phyloP scores from a whole-genome alignment of 306 rosid genomes.

The Pterocarpus macrocarpus region DNA sequence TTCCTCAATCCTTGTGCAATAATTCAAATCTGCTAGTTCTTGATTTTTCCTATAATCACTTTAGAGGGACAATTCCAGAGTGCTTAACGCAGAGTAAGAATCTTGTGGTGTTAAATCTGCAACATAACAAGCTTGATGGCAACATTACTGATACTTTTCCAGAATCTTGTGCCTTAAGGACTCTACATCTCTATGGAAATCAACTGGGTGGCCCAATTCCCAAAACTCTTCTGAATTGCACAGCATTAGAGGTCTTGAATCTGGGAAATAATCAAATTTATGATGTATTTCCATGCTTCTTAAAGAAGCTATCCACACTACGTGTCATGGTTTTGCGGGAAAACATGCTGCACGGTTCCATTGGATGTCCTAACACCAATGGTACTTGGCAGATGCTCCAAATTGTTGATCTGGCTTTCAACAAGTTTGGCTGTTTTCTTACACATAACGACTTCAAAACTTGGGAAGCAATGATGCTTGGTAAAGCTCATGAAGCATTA shows the following conservation, averaged over 20 bases:
- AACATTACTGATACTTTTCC: constrained; percentile 42
- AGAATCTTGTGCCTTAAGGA: constrained; percentile 17
- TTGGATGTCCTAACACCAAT: constrained; percentile 36
- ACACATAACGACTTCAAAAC: constrained; percentile 24
- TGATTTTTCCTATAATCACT: constrained; percentile 47
- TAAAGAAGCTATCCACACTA: constrained; percentile 38
- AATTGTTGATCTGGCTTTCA: constrained; percentile 57
- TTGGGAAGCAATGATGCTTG: constrained; percentile 52
- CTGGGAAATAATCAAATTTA: constrained; percentile 45
- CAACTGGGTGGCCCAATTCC: constrained; percentile 44
- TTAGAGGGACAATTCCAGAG: constrained; percentile 39
- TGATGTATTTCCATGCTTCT: constrained; percentile 44
- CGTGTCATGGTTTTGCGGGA: constrained; percentile 50
- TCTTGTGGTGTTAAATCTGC: constrained; percentile 40
- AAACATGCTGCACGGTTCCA: constrained; percentile 42
- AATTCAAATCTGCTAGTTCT: constrained; percentile 37
- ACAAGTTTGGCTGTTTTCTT: constrained; percentile 51
- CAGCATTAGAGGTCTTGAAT: constrained; percentile 44
- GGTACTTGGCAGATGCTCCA: constrained; percentile 50
- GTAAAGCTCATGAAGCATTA: neutral
- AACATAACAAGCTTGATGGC: constrained; percentile 39
- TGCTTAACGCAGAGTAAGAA: constrained; percentile 29
- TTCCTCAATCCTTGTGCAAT: constrained; percentile 52
- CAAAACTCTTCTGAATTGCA: constrained; percentile 42
- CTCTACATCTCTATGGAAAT: constrained; percentile 50